These are phyloP conservation scores for Achaetomiella virescens DNA, from an alignment of 495 filamentous ascomycete genomes.

Conservation along the genomic window DNA sequence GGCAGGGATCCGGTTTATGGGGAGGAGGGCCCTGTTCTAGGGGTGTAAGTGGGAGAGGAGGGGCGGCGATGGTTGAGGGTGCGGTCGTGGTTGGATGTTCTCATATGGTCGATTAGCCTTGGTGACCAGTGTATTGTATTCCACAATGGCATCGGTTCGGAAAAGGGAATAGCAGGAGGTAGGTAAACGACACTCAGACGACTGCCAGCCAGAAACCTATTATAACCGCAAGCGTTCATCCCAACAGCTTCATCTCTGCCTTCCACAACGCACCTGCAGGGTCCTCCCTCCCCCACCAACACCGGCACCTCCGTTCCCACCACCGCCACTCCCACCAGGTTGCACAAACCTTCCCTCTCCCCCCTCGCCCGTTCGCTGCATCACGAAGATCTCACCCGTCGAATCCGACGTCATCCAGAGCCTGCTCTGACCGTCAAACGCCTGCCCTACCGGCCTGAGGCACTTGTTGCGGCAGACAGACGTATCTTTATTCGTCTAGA, in stretches of 20 bases:
- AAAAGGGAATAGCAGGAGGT: too few species aligned
- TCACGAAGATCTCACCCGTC: slow-evolving; percentile 49
- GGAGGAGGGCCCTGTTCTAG: too few species aligned
- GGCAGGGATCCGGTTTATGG: too few species aligned
- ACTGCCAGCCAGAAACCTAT: slow-evolving; percentile 4
- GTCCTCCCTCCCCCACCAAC: slow-evolving; percentile 1
- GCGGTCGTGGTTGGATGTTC: too few species aligned
- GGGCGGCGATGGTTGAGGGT: too few species aligned
- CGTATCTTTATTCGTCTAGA: slow-evolving; percentile 42
- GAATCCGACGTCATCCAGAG: slow-evolving; percentile 45
- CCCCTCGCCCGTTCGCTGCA: slow-evolving; percentile 17
- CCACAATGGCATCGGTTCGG: too few species aligned
- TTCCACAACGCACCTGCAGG: not conserved
- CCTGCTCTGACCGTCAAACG: slow-evolving; percentile 37
- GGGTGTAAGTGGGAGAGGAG: too few species aligned
- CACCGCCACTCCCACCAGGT: not conserved
- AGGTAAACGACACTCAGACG: not conserved
- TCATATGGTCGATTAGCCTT: too few species aligned
- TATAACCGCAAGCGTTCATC: not conserved
- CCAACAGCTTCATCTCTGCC: slow-evolving; percentile 2
- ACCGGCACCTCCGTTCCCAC: not conserved
- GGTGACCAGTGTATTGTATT: too few species aligned
- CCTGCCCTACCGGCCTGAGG: slow-evolving; percentile 47
- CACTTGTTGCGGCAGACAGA: slow-evolving; percentile 41
- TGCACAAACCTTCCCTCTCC: slow-evolving; percentile 7